Conservation (phyloP, 2,329 filamentous ascomycete genomes). For the Fusarium incarnatum region DNA sequence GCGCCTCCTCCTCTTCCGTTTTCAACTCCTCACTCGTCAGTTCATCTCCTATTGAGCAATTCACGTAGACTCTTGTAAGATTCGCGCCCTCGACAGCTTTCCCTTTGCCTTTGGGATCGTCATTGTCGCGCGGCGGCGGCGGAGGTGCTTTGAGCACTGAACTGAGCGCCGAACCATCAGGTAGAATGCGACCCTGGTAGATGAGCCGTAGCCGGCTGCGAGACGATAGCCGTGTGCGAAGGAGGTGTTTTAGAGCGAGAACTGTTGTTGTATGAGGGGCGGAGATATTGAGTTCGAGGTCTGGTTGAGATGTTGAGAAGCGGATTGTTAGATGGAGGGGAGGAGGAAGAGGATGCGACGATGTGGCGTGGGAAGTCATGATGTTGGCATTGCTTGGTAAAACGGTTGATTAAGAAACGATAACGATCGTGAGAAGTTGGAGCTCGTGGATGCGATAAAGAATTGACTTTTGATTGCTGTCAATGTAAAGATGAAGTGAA, state of each 20-base stretch:
- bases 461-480: neutral
- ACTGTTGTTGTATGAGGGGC: constrained; percentile 76
- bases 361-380: constrained; percentile 45
- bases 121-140: constrained; percentile 57
- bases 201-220: constrained; percentile 86
- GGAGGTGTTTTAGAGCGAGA: constrained; percentile 82
- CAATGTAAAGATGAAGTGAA: constrained; percentile 6
- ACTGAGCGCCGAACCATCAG: constrained; percentile 76
- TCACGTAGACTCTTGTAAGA: constrained; percentile 80
- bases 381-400: constrained; percentile 39
- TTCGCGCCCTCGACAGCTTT: constrained; percentile 69
- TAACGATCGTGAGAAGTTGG: neutral
- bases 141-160: constrained; percentile 74
- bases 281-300: constrained; percentile 82
- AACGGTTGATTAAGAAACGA: rapidly evolving
- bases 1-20: constrained; percentile 68
- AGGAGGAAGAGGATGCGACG: constrained; percentile 44
- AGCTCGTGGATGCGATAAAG: neutral
- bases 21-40: constrained; percentile 76
- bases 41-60: constrained; percentile 88
- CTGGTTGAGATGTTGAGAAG: constrained; percentile 87
- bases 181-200: constrained; percentile 86
- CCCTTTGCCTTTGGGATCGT: constrained; percentile 59
- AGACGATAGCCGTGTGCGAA: constrained; percentile 78
- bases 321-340: constrained; percentile 85